Evolutionary conservation across 768 basidiomycete species (phyloP).

Genomic region (Strobilomyces dryophilus): DNA sequence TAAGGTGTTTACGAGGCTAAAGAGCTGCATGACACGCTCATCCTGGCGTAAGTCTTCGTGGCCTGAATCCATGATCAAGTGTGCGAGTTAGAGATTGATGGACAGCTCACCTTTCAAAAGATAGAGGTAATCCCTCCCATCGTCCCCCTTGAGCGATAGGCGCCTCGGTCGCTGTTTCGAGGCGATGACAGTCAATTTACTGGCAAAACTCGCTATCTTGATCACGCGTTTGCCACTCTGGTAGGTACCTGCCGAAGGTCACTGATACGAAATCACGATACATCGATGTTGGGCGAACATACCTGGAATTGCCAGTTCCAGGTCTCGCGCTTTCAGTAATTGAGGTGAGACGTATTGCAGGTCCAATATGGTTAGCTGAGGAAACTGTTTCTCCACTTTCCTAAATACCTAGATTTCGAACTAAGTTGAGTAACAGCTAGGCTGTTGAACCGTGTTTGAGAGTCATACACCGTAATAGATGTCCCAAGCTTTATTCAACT

Average conservation of each 20-base stretch:
- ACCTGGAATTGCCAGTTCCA: slow-evolving; percentile 97
- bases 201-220: slow-evolving; percentile 77
- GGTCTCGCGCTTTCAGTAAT: slow-evolving; percentile 79
- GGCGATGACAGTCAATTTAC: slow-evolving; percentile 88
- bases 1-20: slow-evolving; percentile 93
- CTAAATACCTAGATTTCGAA: slow-evolving; percentile 74
- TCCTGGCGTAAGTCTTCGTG: slow-evolving; percentile 99
- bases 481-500: slow-evolving; percentile 98
- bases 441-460: not conserved
- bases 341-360: slow-evolving; percentile 96
- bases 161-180: slow-evolving; percentile 96
- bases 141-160: slow-evolving; percentile 80
- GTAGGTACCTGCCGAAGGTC: slow-evolving; percentile 66
- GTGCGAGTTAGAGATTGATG: not conserved
- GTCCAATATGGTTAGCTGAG: slow-evolving; percentile 84
- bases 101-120: slow-evolving; percentile 68
- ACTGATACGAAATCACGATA: not conserved
- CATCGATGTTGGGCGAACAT: slow-evolving; percentile 3
- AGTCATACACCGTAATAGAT: slow-evolving; percentile 85
- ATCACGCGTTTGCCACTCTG: slow-evolving; percentile 83
- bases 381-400: slow-evolving; percentile 91
- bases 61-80: slow-evolving; percentile 42
- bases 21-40: slow-evolving; percentile 98
- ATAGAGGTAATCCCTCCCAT: slow-evolving; percentile 92
- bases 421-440: not conserved